phyloP scores from a whole-genome alignment of 306 rosid species.

The Quercus berberidifolia region DNA sequence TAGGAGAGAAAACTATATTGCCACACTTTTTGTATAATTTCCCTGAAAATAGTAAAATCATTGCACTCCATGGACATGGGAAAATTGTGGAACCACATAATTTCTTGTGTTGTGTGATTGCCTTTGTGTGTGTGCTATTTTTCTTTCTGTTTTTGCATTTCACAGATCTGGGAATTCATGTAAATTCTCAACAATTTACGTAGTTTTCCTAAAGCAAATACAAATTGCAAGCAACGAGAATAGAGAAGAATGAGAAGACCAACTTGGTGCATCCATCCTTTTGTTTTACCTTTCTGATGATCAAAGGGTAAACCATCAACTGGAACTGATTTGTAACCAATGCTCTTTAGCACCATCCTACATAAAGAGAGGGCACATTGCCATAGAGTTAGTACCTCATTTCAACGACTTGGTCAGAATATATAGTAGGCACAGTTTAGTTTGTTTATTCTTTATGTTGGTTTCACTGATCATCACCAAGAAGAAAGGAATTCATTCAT shows the following conservation, averaged over 20 bases:
- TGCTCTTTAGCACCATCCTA: conserved; percentile 89
- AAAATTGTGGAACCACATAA: too few relatives aligned
- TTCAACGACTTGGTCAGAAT: neutral
- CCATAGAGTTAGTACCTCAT: neutral
- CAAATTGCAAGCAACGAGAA: neutral
- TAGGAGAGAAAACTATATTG: too few relatives aligned
- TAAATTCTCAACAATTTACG: neutral
- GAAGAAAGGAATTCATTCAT: neutral
- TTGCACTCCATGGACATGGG: too few relatives aligned
- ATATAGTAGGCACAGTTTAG: neutral
- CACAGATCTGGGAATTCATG: too few relatives aligned
- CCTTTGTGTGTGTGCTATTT: too few relatives aligned
- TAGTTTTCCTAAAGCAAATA: too few relatives aligned
- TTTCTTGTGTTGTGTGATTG: too few relatives aligned
- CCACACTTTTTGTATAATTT: too few relatives aligned
- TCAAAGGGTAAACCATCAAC: conserved; percentile 85
- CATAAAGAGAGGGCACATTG: conserved; percentile 23
- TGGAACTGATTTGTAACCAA: conserved; percentile 87
- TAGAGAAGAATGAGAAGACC: neutral
- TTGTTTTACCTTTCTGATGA: conserved; percentile 59
- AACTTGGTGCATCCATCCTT: neutral
- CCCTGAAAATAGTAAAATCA: too few relatives aligned
- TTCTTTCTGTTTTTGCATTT: too few relatives aligned
- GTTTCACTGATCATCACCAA: neutral
- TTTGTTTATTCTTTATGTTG: neutral